phyloP scores from a whole-genome alignment of 108 stramenopile genomes.

The Cafeteria roenbergensis region DNA sequence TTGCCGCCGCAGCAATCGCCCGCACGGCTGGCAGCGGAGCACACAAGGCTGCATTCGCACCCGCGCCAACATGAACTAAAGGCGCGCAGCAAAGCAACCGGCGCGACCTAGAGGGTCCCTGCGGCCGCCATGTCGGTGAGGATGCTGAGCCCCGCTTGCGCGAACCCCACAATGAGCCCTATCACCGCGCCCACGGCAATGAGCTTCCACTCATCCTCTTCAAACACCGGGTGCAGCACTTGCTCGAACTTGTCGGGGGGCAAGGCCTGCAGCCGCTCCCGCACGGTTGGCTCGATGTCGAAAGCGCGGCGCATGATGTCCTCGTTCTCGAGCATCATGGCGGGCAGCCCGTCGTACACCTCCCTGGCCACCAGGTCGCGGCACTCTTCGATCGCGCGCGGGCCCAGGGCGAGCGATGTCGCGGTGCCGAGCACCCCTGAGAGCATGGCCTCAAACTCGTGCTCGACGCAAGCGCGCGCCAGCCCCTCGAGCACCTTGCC shows the following conservation, averaged over 20 bases:
- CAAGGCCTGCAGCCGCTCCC: conserved; percentile 51
- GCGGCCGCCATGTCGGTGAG: too few relatives aligned
- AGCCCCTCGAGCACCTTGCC: too few relatives aligned
- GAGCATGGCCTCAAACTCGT: too few relatives aligned
- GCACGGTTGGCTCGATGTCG: conserved; percentile 66
- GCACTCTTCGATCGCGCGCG: neutral
- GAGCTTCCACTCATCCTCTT: conserved; percentile 78
- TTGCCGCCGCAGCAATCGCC: too few relatives aligned
- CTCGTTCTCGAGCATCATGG: conserved; percentile 28
- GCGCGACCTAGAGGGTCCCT: too few relatives aligned
- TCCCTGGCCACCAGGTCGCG: neutral
- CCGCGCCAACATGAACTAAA: too few relatives aligned
- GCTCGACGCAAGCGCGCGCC: too few relatives aligned
- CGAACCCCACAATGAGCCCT: conserved; percentile 56
- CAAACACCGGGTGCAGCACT: conserved; percentile 77
- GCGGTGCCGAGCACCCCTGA: too few relatives aligned
- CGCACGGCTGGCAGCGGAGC: too few relatives aligned
- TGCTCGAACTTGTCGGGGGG: conserved; percentile 70
- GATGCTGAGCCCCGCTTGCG: conserved; percentile 34
- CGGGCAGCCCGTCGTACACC: neutral
- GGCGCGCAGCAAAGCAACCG: too few relatives aligned
- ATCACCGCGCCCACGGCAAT: conserved; percentile 72
- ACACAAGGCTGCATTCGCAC: too few relatives aligned
- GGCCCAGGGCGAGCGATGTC: neutral
- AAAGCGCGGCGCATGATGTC: conserved; percentile 71